Base-by-base conservation (phyloP, 768 basidiomycete genomes). In the Crucibulum laeve region DNA sequence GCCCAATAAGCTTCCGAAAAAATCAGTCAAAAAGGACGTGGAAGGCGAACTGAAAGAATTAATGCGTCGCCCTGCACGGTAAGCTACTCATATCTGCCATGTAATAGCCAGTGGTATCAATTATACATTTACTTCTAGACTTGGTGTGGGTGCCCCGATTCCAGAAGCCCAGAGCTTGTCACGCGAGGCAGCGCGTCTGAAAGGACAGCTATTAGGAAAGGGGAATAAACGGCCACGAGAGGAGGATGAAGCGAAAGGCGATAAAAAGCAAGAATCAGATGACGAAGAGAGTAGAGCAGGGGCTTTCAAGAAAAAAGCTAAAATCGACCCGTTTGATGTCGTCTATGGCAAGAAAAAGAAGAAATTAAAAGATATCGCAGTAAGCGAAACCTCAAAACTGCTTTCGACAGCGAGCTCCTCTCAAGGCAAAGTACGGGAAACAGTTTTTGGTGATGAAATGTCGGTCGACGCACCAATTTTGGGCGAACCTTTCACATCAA, bases 41-140 rank as follows among this genome's bases (percentile, higher is more conserved):
- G 71, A 77, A 43, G 73, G 70, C 42, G 79, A 86, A 57, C 65
- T 90, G 8, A 74, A 80, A 46, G 82, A 85, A 49, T 72, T 82
- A 52, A 69, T 85, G 68, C 78, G 78, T 33, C 73, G 77, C 22
- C 88, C 88, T 11, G 71, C 84, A 40, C 78, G 88, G 88, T 90
- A 63, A n/a, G n/a, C n/a, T n/a, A n/a, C n/a, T n/a, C n/a, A n/a
- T n/a, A n/a, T n/a, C n/a, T n/a, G n/a, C n/a, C n/a, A n/a, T n/a
- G n/a, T n/a, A n/a, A n/a, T 35, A 70, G 49, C 40, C 34, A 5
- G 18, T 40, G 10, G 10, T 40, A 17, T 19, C 18, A 19, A 13
- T 18, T 23, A 14, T 24, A 40, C 24, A 7, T 5, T 24, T 6
- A 40, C 10, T 21, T 21, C 30, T 46, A 91, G 88, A 53, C 66